Evolutionary conservation across 768 basidiomycete species (phyloP), one percentile per base, ranked within the genome.

Genomic region (Mycena polygramma): DNA sequence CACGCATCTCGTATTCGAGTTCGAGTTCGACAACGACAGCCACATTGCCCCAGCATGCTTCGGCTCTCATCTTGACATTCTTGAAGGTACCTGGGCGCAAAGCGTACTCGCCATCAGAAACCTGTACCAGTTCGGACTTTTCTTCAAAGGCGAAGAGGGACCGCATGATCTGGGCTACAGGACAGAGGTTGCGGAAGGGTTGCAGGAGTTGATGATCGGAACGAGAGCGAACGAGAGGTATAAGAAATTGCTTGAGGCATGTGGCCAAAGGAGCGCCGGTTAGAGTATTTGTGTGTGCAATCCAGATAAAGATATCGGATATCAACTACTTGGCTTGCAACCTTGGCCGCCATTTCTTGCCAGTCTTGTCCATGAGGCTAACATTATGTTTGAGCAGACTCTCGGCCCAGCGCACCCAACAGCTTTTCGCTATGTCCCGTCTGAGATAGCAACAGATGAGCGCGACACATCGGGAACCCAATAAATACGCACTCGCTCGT

Each of bases 401-500:
- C n/a, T n/a, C n/a, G n/a, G n/a, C n/a, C n/a, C n/a, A n/a, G n/a
- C n/a, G n/a, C n/a, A n/a, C n/a, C n/a, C n/a, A n/a, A n/a, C n/a
- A n/a, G n/a, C n/a, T n/a, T n/a, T n/a, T n/a, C n/a, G n/a, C n/a
- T n/a, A n/a, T n/a, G n/a, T n/a, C n/a, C n/a, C n/a, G n/a, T n/a
- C n/a, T n/a, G n/a, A n/a, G n/a, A n/a, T n/a, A n/a, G n/a, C n/a
- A n/a, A n/a, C n/a, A n/a, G n/a, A n/a, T n/a, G n/a, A n/a, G n/a
- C n/a, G n/a, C n/a, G n/a, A n/a, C n/a, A n/a, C n/a, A n/a, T n/a
- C n/a, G n/a, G n/a, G n/a, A n/a, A n/a, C n/a, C n/a, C n/a, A n/a
- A n/a, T n/a, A n/a, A n/a, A n/a, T n/a, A 45, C 62, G 20, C 39
- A 63, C 51, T 63, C 51, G 41, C 5, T 53, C 26, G 39, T 63